Evolutionary conservation across 176 grass and related monocot species (phyloP).

Genomic region (Ensete glaucum): DNA sequence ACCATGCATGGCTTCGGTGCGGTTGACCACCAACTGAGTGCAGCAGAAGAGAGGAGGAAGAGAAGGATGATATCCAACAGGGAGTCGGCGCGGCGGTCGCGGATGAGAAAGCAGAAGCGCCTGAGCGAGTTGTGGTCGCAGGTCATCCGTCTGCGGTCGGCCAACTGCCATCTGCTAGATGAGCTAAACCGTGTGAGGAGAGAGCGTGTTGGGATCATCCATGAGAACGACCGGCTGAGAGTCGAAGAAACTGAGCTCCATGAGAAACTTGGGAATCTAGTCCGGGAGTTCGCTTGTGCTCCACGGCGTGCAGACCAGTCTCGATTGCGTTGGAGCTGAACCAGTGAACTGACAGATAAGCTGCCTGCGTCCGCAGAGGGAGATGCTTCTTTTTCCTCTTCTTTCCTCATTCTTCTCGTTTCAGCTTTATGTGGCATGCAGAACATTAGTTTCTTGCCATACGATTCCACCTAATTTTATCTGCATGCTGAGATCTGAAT

Average conservation of each 20-base stretch:
- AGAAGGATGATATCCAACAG: conserved; percentile 74
- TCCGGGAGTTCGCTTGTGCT: not conserved
- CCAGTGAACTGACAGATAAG: too few species aligned
- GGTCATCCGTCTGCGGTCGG: conserved; percentile 37
- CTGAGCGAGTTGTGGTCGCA: conserved; percentile 46
- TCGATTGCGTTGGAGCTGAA: not conserved
- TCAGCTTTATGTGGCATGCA: not conserved
- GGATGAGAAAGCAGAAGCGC: conserved; percentile 77
- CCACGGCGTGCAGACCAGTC: not conserved
- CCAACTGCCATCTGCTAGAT: conserved; percentile 52
- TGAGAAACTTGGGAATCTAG: conserved; percentile 31
- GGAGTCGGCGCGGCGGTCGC: conserved; percentile 69
- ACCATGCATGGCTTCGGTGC: conserved; percentile 25
- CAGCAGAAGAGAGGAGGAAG: conserved; percentile 60
- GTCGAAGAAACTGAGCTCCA: conserved; percentile 44
- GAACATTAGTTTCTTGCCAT: not conserved
- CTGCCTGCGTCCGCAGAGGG: not conserved
- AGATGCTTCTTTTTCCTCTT: not conserved
- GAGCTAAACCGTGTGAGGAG: conserved; percentile 51
- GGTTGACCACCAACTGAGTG: not conserved
- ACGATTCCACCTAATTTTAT: not conserved
- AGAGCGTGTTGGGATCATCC: conserved; percentile 20
- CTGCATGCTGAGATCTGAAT: not conserved
- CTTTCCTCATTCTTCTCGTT: not conserved
- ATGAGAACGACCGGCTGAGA: conserved; percentile 53